These are phyloP conservation scores for Entonaema liquescens DNA, from an alignment of 495 filamentous ascomycete genomes.

Conservation along the genomic window DNA sequence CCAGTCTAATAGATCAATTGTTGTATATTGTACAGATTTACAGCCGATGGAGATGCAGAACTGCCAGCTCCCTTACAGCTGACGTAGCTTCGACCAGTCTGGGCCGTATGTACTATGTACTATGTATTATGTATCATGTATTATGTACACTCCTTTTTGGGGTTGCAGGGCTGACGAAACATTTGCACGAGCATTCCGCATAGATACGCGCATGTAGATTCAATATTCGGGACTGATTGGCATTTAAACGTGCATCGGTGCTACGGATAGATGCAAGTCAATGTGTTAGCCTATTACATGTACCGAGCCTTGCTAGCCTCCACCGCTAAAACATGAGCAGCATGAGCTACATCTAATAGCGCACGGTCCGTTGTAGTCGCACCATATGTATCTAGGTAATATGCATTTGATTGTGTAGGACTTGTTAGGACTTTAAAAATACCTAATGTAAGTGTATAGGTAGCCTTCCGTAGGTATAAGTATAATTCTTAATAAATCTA, in stretches of 20 bases:
- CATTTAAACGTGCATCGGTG: constrained; percentile 26
- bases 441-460: neutral
- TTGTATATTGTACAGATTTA: constrained; percentile 7
- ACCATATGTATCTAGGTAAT: constrained; percentile 6
- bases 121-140: no score
- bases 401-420: constrained; percentile 14
- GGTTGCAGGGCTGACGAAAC: constrained; percentile 24
- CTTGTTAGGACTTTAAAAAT: neutral
- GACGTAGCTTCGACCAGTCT: constrained; percentile 43
- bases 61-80: constrained; percentile 27
- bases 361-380: constrained; percentile 3
- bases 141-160: no score
- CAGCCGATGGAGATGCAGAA: neutral
- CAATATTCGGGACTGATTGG: constrained; percentile 8
- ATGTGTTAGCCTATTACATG: constrained; percentile 6
- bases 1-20: neutral
- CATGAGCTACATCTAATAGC: neutral
- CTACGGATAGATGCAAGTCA: constrained; percentile 35
- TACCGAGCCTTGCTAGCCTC: neutral
- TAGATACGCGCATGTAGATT: constrained; percentile 2
- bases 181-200: neutral
- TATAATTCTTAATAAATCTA: neutral
- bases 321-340: neutral
- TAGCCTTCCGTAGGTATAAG: neutral
- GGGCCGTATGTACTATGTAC: neutral